Evolutionary conservation across 1,284 basidiomycete genomes (phyloP).

Genomic region (Apiotrichum domesticum): DNA sequence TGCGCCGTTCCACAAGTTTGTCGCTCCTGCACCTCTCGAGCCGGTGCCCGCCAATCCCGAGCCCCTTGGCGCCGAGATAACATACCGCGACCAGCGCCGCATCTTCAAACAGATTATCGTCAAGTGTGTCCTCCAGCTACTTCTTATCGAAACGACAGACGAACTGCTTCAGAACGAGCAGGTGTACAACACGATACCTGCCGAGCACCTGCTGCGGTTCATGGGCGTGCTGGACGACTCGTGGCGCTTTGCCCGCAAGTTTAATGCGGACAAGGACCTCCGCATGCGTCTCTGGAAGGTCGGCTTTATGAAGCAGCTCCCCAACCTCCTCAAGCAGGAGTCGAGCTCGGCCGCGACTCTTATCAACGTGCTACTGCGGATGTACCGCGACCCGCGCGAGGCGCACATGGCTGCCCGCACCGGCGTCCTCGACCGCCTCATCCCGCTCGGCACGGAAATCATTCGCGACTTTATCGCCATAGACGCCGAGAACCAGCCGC

Average conservation of each 20-base stretch:
- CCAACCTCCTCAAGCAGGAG: conserved; percentile 97
- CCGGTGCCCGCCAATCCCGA: conserved; percentile 26
- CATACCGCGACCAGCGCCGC: conserved; percentile 63
- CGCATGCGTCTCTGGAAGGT: conserved; percentile 99
- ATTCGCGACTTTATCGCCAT: conserved; percentile 86
- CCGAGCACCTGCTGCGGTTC: conserved; percentile 82
- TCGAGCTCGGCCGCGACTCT: conserved; percentile 93
- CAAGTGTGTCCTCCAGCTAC: conserved; percentile 95
- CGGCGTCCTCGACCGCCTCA: conserved; percentile 78
- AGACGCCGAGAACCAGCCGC: conserved; percentile 82
- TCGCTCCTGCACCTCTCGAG: conserved; percentile 43
- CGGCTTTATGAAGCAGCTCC: conserved; percentile 99
- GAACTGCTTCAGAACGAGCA: conserved; percentile 87
- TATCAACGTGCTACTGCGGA: conserved; percentile 81
- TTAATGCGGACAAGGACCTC: conserved; percentile 97
- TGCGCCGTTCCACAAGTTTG: conserved; percentile 44
- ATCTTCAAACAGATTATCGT: conserved; percentile 99
- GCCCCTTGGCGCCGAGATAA: conserved; percentile 27
- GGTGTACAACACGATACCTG: conserved; percentile 91
- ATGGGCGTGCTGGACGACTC: conserved; percentile 94
- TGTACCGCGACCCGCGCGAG: conserved; percentile 87
- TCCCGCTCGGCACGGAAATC: conserved; percentile 90
- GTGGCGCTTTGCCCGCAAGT: conserved; percentile 93
- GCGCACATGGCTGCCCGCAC: conserved; percentile 74
- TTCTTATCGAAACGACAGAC: conserved; percentile 96